Evolutionary conservation across 805 yeast species (phyloP).

Genomic region (Danielia oregonensis): DNA sequence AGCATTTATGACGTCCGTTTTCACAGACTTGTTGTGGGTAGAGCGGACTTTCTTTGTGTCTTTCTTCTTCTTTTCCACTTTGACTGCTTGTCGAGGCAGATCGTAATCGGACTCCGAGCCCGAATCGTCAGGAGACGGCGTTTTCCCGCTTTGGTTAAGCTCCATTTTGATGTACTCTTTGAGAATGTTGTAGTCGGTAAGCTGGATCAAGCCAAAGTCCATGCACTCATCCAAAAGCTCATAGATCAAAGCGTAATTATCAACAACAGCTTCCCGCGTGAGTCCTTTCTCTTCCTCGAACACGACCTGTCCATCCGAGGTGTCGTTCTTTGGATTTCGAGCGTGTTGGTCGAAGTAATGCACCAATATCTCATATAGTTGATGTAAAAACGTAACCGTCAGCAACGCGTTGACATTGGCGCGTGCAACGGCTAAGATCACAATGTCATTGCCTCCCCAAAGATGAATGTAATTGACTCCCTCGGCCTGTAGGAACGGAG

Average conservation of each 20-base stretch:
- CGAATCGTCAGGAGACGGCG: background rate
- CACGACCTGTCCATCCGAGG: background rate
- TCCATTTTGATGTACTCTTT: conserved; percentile 73
- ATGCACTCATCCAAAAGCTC: conserved; percentile 87
- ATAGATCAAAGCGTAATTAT: conserved; percentile 70
- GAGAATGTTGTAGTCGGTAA: conserved; percentile 73
- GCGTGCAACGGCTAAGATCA: conserved; percentile 39
- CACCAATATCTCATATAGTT: conserved; percentile 26
- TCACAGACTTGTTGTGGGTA: conserved; percentile 37
- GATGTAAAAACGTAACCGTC: conserved; percentile 51
- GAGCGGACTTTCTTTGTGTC: conserved; percentile 14
- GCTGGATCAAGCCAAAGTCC: conserved; percentile 85
- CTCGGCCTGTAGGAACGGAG: conserved; percentile 44
- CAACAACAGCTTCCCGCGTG: conserved; percentile 51
- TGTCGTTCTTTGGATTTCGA: background rate
- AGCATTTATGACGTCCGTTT: conserved; percentile 25
- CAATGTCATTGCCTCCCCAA: conserved; percentile 41
- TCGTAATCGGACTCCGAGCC: conserved; percentile 9
- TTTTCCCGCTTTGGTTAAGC: conserved; percentile 22
- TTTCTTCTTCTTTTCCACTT: background rate
- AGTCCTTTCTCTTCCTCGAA: background rate
- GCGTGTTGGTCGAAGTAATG: conserved; percentile 20
- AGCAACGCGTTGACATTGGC: conserved; percentile 57
- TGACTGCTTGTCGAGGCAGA: conserved; percentile 2
- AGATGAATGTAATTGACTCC: conserved; percentile 58